Evolutionary conservation across 2,329 filamentous ascomycete genomes (phyloP).

Genomic region (Stromatinia cepivora): DNA sequence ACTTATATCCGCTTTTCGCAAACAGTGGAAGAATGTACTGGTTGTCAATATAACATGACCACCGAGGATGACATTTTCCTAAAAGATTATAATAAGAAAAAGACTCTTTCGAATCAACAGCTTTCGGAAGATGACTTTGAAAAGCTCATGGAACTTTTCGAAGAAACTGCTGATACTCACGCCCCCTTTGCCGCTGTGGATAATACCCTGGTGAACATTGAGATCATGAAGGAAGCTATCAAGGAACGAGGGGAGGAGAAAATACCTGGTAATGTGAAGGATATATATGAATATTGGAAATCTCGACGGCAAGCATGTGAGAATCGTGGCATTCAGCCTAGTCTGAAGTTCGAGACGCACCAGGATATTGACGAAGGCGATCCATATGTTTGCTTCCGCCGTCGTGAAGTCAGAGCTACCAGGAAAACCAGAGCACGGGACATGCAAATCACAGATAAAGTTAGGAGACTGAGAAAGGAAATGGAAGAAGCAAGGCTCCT

Average conservation of each 20-base stretch:
- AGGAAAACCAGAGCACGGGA: conserved; percentile 94
- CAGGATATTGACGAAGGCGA: conserved; percentile 94
- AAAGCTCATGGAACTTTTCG: conserved; percentile 90
- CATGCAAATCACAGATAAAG: conserved; percentile 89
- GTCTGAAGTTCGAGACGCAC: conserved; percentile 90
- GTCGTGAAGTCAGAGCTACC: conserved; percentile 89
- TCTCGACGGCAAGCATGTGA: conserved; percentile 62
- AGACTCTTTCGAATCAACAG: conserved; percentile 55
- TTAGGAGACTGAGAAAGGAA: conserved; percentile 87
- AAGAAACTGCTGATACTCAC: conserved; percentile 78
- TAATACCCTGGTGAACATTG: conserved; percentile 77
- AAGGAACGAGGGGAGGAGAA: conserved; percentile 50
- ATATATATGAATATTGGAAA: conserved; percentile 91
- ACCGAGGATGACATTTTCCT: conserved; percentile 86
- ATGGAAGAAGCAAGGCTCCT: conserved; percentile 85
- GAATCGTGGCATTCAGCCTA: conserved; percentile 73
- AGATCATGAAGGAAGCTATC: conserved; percentile 71
- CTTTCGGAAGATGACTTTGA: conserved; percentile 93
- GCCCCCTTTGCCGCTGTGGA: conserved; percentile 90
- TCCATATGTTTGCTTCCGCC: conserved; percentile 96
- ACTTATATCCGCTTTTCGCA: conserved; percentile 98
- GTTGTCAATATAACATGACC: conserved; percentile 91
- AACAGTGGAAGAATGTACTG: conserved; percentile 93
- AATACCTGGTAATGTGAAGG: conserved; percentile 61
- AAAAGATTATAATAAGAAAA: conserved; percentile 78